These are phyloP conservation scores for Podospora pseudopauciseta DNA, from an alignment of 495 filamentous ascomycete species.

Conservation along the genomic window DNA sequence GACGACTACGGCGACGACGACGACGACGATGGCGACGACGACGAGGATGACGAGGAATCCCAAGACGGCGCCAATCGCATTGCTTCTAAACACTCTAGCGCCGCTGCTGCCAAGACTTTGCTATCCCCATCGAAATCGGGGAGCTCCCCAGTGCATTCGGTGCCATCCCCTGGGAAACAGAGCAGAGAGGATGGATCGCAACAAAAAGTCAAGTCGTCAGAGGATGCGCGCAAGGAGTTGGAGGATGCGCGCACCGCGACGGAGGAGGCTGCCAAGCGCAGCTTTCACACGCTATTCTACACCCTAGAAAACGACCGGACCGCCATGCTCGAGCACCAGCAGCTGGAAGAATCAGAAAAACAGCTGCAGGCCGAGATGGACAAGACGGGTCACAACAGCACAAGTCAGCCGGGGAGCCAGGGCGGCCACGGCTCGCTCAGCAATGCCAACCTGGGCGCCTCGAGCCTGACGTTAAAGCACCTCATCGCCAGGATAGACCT, in stretches of 20 bases:
- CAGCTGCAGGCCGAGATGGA: slow-evolving; percentile 94
- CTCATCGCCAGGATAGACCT: slow-evolving; percentile 92
- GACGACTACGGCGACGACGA: slow-evolving; percentile 85
- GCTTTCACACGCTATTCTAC: slow-evolving; percentile 88
- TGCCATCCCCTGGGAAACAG: slow-evolving; percentile 49
- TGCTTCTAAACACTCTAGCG: slow-evolving; percentile 51
- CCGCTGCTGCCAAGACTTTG: slow-evolving; percentile 43
- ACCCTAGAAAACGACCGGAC: slow-evolving; percentile 91
- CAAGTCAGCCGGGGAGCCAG: slow-evolving; percentile 44
- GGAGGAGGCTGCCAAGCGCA: slow-evolving; percentile 82
- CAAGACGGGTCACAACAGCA: slow-evolving; percentile 50
- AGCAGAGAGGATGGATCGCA: slow-evolving; percentile 44
- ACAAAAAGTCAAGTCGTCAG: slow-evolving; percentile 60
- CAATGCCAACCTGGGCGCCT: slow-evolving; percentile 90
- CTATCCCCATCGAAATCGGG: slow-evolving; percentile 56
- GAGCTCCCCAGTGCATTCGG: slow-evolving; percentile 54
- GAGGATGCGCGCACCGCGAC: slow-evolving; percentile 92
- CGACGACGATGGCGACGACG: slow-evolving; percentile 78
- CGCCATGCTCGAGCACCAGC: slow-evolving; percentile 96
- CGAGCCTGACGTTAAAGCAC: slow-evolving; percentile 94
- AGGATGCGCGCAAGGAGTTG: slow-evolving; percentile 86
- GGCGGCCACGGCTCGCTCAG: slow-evolving; percentile 75
- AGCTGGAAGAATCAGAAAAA: slow-evolving; percentile 91
- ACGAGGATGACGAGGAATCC: slow-evolving; percentile 59
- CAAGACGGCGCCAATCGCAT: slow-evolving; percentile 24